Evolutionary conservation across 1,284 basidiomycete species (phyloP), one percentile per base, ranked within the genome.

Genomic region (Ganoderma lucidum): DNA sequence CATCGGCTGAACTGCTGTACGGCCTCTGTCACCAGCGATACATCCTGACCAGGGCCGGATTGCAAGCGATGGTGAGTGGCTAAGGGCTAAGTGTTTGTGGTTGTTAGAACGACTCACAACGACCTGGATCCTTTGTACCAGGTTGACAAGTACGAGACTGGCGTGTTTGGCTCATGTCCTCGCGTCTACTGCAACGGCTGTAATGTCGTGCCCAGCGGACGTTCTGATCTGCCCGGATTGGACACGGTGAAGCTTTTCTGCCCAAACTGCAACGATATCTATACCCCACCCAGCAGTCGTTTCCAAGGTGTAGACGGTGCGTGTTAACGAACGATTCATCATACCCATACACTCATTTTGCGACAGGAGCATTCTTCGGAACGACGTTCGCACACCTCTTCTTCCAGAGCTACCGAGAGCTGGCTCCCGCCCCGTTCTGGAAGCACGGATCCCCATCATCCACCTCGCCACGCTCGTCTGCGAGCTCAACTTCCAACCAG

Each of bases 181-280:
- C 90, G 98, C 69, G 97, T 99, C 6, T 98, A 95, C 81, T 99
- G 98, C 81, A 87, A 94, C 72, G 90, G 92, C 15, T 93, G 90
- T 75, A 94, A 95, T 69, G 95, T 99, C 56, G 92, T 99, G 10
- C 98, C 98, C 0, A 98, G 96, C 78, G 98, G 98, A 63, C 88
- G 97, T 67, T 96, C 96, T 44, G 98, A 99, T 83, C 87, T 98
- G 72, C 97, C 98, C 17, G 97, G 97, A n/a, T 86, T 97, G 63
- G 98, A 99, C 80, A 99, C 97, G 0, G 98, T 99, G 78, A 99
- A 99, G 82, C 88, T 99, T 63, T 99, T 94, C 82, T 99, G 98
- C 81, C 96, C 98, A 10, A 99, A 98, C 80, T 99, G 98, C 82
- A 94, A 97, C 75, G 98, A 99, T 79, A 95, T 98, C 75, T 99